These are phyloP conservation scores for Cordyceps cicadae DNA, from an alignment of 2,329 filamentous ascomycete species.

Conservation along the genomic window DNA sequence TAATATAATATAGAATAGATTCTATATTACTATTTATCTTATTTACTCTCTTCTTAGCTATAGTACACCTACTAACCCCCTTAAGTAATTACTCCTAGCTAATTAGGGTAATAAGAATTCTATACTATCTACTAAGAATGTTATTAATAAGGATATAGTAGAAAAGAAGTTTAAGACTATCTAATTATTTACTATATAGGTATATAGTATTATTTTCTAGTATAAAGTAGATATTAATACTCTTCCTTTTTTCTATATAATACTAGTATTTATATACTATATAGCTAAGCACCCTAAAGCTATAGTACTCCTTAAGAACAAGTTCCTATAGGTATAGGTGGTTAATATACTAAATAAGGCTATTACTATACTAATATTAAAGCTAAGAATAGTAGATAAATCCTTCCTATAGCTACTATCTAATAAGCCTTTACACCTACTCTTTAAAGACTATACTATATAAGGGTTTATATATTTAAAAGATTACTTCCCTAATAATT, in stretches of 20 bases:
- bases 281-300: conserved; percentile 34
- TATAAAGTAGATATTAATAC: conserved; percentile 50
- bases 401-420: conserved; percentile 40
- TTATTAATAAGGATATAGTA: conserved; percentile 9
- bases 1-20: not conserved
- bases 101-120: conserved; percentile 5
- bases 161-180: conserved; percentile 27
- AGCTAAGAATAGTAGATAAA: conserved; percentile 30
- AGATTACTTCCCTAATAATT: conserved; percentile 50
- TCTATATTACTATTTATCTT: conserved; percentile 22
- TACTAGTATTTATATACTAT: conserved; percentile 49
- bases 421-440: conserved; percentile 39
- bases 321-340: conserved; percentile 44
- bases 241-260: conserved; percentile 54
- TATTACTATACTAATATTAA: conserved; percentile 19
- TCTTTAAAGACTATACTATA: conserved; percentile 62
- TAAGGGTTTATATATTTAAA: conserved; percentile 55
- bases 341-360: conserved; percentile 31
- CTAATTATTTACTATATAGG: conserved; percentile 33
- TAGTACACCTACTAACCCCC: conserved; percentile 33
- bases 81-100: conserved; percentile 24
- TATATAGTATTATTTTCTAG: conserved; percentile 38
- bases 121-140: not conserved
- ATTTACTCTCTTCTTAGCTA: conserved; percentile 27
- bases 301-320: conserved; percentile 34